These are phyloP conservation scores for Nakazawaea anatomiae DNA, from an alignment of 805 yeast species.

Conservation along the genomic window DNA sequence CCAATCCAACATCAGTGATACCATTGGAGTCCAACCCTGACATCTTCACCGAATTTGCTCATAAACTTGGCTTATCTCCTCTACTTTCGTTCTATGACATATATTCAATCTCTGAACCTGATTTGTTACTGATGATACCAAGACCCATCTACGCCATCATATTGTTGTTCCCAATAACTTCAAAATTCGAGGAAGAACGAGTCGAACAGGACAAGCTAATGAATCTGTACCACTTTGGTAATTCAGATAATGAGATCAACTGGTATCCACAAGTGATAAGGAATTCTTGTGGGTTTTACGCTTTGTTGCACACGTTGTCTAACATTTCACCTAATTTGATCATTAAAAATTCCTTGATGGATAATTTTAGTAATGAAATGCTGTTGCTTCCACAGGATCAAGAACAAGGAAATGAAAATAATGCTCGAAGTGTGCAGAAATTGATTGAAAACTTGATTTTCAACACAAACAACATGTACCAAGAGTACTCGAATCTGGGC, in stretches of 20 bases:
- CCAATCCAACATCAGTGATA: slow-evolving; percentile 43
- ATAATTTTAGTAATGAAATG: slow-evolving; percentile 14
- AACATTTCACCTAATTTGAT: slow-evolving; percentile 42
- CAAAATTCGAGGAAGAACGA: slow-evolving; percentile 49
- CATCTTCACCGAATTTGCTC: slow-evolving; percentile 67
- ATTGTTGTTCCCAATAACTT: slow-evolving; percentile 77
- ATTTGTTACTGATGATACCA: slow-evolving; percentile 73
- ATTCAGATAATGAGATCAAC: slow-evolving; percentile 27
- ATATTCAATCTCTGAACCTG: slow-evolving; percentile 79
- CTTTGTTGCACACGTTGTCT: slow-evolving; percentile 58
- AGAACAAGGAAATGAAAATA: neutral
- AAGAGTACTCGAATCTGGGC: slow-evolving; percentile 44
- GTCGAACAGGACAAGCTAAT: slow-evolving; percentile 28
- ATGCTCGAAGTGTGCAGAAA: slow-evolving; percentile 9
- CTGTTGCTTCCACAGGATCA: neutral
- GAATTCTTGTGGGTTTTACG: slow-evolving; percentile 93
- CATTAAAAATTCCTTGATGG: slow-evolving; percentile 26
- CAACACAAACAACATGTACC: slow-evolving; percentile 27
- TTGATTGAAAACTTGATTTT: slow-evolving; percentile 20
- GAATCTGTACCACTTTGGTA: slow-evolving; percentile 1
- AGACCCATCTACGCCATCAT: slow-evolving; percentile 73
- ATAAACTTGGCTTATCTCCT: slow-evolving; percentile 59
- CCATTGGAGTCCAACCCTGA: slow-evolving; percentile 92
- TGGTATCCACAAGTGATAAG: slow-evolving; percentile 85
- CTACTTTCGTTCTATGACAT: slow-evolving; percentile 69